These are phyloP conservation scores for Eucalyptus erythrocorys DNA, from an alignment of 345 rosid genomes.

Conservation along the genomic window DNA sequence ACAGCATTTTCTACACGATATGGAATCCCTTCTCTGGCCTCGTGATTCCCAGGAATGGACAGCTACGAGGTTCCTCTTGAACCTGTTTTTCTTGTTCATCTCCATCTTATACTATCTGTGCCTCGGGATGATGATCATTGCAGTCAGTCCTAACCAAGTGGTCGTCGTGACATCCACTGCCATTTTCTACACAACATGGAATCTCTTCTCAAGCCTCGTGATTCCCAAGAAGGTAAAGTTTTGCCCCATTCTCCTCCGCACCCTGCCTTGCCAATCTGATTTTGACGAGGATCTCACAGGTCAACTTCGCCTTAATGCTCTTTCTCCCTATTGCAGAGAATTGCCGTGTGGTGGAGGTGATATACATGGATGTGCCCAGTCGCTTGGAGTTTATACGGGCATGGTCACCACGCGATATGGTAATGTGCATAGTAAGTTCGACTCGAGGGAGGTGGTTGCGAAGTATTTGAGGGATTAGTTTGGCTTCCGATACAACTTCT, in stretches of 20 bases:
- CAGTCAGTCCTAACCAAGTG: conserved; percentile 26
- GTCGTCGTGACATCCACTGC: conserved; percentile 8
- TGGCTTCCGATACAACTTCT: conserved; percentile 21
- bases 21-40: conserved; percentile 43
- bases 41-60: conserved; percentile 34
- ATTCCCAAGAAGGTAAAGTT: conserved; percentile 25
- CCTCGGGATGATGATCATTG: conserved; percentile 27
- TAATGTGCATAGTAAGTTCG: conserved; percentile 14
- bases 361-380: conserved; percentile 18
- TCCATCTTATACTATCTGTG: conserved; percentile 24
- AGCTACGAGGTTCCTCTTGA: conserved; percentile 10
- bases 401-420: conserved; percentile 25
- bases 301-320: neutral
- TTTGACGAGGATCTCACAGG: neutral
- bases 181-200: conserved; percentile 17
- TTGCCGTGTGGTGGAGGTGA: conserved; percentile 36
- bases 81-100: conserved; percentile 27
- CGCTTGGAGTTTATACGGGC: conserved; percentile 33
- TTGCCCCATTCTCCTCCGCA: neutral
- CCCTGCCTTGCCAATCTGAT: neutral
- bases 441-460: conserved; percentile 20
- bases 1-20: conserved; percentile 8
- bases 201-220: conserved; percentile 29
- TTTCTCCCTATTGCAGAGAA: conserved; percentile 14
- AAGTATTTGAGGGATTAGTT: conserved; percentile 21